A percentile compares a stretch with the other conserved stretches of the same genome.
phyloP scores from a whole-genome alignment of 2,329 filamentous ascomycete genomes.

The Botrytis sinoallii region DNA sequence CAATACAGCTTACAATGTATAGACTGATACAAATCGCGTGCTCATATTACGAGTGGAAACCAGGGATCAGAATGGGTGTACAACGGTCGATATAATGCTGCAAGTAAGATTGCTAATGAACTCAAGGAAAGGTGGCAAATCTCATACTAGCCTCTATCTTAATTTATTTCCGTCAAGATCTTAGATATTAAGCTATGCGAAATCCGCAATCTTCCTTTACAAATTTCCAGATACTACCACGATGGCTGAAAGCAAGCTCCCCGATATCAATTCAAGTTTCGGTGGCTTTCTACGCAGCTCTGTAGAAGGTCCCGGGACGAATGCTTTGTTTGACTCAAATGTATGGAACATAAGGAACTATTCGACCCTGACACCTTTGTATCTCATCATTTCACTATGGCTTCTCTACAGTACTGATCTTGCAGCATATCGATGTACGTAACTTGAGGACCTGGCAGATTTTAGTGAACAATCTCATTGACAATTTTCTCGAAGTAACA shows the following conservation, averaged over 20 bases:
- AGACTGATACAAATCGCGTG: not conserved
- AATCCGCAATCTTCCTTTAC: not conserved
- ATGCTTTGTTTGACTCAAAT: not conserved
- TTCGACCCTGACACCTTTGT: not conserved
- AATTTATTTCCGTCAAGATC: not conserved
- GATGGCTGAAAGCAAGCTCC: not conserved
- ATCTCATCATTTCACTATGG: not conserved
- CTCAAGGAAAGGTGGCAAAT: not conserved
- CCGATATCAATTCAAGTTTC: not conserved
- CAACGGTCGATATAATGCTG: not conserved
- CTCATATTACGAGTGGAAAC: not conserved
- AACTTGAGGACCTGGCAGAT: not conserved
- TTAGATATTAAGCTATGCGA: not conserved
- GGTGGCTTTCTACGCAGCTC: not conserved
- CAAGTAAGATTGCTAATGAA: not conserved
- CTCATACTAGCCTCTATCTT: not conserved
- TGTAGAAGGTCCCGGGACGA: no score
- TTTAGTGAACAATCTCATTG: not conserved
- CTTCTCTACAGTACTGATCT: not conserved
- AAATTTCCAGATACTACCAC: not conserved
- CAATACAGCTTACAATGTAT: not conserved
- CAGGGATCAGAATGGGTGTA: no score
- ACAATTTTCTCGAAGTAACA: not conserved
- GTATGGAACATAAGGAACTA: not conserved
- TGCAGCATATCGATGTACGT: not conserved